phyloP scores from a whole-genome alignment of 805 yeast species.

The Clavispora asparagi region DNA sequence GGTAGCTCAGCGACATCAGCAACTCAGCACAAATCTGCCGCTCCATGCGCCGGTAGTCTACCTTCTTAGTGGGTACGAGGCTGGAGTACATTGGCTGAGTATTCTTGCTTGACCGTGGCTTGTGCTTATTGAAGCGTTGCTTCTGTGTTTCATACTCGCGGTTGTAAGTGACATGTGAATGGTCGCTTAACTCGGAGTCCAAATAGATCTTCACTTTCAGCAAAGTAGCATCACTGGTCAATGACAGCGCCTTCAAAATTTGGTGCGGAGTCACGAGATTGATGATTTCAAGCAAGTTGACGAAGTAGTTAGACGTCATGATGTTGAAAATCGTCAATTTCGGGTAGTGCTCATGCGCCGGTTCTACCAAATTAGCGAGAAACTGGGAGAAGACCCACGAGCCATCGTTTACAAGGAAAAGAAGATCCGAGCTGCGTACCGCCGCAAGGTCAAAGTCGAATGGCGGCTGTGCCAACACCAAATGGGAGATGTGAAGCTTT shows the following conservation, averaged over 20 bases:
- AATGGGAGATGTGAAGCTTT: slow-evolving; percentile 5
- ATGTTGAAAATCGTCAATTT: slow-evolving; percentile 33
- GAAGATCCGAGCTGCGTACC: slow-evolving; percentile 21
- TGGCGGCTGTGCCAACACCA: slow-evolving; percentile 4
- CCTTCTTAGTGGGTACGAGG: background rate
- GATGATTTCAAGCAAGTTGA: slow-evolving; percentile 34
- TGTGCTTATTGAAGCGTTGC: background rate
- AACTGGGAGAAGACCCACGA: slow-evolving; percentile 24
- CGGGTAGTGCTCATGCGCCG: slow-evolving; percentile 10
- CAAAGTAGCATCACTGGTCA: slow-evolving; percentile 21
- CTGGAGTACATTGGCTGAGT: background rate
- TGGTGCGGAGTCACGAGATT: slow-evolving; percentile 30
- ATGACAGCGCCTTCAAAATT: slow-evolving; percentile 35
- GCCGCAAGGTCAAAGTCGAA: slow-evolving; percentile 13
- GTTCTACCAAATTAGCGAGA: slow-evolving; percentile 12
- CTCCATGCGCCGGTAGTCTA: slow-evolving; percentile 6
- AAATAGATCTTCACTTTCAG: slow-evolving; percentile 24
- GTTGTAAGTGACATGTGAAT: background rate
- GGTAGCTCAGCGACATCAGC: slow-evolving; percentile 17
- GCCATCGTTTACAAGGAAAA: slow-evolving; percentile 38
- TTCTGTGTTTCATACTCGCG: background rate
- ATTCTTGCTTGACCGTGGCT: background rate
- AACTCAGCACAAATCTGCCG: slow-evolving; percentile 17
- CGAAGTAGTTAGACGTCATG: slow-evolving; percentile 36
- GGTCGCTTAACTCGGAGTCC: slow-evolving; percentile 17